Evolutionary conservation across 495 filamentous ascomycete species (phyloP).

Genomic region (Trichoderma gamsii): DNA sequence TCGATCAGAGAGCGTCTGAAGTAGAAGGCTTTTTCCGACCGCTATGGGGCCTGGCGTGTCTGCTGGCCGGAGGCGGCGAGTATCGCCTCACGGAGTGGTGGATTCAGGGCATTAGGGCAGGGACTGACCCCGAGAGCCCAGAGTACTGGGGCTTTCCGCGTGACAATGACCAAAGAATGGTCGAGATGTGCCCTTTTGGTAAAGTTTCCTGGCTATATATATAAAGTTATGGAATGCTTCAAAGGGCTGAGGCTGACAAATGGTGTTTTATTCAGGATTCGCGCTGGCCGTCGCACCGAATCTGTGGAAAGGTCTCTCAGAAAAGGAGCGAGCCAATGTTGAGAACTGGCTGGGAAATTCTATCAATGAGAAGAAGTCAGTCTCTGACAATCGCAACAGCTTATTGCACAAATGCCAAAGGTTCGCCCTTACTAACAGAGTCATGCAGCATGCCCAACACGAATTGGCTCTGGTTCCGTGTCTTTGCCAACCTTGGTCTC

Average conservation of each 20-base stretch:
- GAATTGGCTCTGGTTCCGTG: constrained; percentile 72
- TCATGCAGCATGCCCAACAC: constrained; percentile 48
- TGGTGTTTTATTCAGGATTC: constrained; percentile 31
- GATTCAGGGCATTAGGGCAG: constrained; percentile 60
- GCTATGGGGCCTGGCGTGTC: constrained; percentile 65
- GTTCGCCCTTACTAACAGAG: constrained; percentile 9
- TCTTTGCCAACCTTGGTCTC: constrained; percentile 74
- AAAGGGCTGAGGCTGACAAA: not conserved
- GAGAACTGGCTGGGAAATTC: constrained; percentile 61
- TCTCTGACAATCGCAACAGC: not conserved
- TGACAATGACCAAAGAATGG: constrained; percentile 76
- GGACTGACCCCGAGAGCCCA: constrained; percentile 56
- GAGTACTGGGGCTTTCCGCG: constrained; percentile 71
- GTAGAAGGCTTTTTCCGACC: constrained; percentile 71
- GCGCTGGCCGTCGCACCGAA: constrained; percentile 56
- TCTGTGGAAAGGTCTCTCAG: constrained; percentile 62
- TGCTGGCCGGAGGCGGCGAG: constrained; percentile 58
- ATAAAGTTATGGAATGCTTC: not conserved
- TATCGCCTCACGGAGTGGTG: constrained; percentile 58
- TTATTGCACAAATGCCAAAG: not conserved
- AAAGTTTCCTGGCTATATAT: constrained; percentile 27
- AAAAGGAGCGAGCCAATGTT: constrained; percentile 53
- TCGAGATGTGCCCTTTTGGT: constrained; percentile 70
- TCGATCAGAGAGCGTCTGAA: constrained; percentile 69
- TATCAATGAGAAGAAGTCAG: constrained; percentile 65